Evolutionary conservation across 2,329 filamentous ascomycete species (phyloP).

Genomic region (Neospermospora avenae): DNA sequence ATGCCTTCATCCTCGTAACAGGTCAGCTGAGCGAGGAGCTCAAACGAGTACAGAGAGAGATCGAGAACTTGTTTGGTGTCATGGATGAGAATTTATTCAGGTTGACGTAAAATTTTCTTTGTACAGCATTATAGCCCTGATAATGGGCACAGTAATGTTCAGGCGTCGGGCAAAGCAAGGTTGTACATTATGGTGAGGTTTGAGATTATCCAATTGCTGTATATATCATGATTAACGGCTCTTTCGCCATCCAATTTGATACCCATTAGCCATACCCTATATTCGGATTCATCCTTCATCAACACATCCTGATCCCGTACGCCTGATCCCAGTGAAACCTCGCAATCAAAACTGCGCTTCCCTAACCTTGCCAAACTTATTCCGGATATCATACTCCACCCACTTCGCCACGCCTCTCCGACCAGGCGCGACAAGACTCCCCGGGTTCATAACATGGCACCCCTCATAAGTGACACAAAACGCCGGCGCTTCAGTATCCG

Average conservation of each 20-base stretch:
- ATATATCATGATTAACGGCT: constrained; percentile 8
- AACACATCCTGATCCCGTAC: not conserved
- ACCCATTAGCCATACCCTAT: not conserved
- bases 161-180: not conserved
- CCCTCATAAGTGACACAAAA: constrained; percentile 93
- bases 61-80: constrained; percentile 62
- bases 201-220: not conserved
- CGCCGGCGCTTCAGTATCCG: constrained; percentile 75
- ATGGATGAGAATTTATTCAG: constrained; percentile 57
- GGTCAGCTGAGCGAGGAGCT: constrained; percentile 65
- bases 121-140: not conserved
- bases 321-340: not conserved
- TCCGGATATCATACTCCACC: constrained; percentile 75
- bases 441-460: constrained; percentile 94
- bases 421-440: constrained; percentile 67
- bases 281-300: not conserved
- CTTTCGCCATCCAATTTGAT: constrained; percentile 5
- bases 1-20: constrained; percentile 78
- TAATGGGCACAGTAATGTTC: not conserved
- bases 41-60: constrained; percentile 55
- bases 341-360: constrained; percentile 30
- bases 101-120: constrained; percentile 32
- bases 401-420: constrained; percentile 70
- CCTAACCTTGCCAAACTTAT: constrained; percentile 30
- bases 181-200: not conserved